Base-by-base conservation (phyloP, 202 grass and related monocot genomes). In the Panicum hallii region DNA sequence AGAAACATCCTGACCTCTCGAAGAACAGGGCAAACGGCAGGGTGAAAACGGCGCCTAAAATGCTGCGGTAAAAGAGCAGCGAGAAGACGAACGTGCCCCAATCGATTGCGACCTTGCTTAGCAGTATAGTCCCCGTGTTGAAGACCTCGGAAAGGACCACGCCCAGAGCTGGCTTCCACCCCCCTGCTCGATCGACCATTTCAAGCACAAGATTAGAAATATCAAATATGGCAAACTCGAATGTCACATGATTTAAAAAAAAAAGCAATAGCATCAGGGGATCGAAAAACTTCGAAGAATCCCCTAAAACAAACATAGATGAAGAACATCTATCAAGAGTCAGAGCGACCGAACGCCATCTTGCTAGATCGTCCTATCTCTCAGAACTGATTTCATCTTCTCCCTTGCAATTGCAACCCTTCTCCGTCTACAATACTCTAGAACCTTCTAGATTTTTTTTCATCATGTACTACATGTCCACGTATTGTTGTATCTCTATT, bases 61-160 rank as follows among this genome's bases (percentile, higher is more conserved):
- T 64, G 62, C 62, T 64, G 30, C 62, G 62, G 62, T 66, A 66
- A 16, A 66, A 66, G 63, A 66, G 32, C 34, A 38, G 7, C 17
- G 63, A 66, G 63, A 66, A 66, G 63, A 66, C 32, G n/a, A 66
- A 66, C 15, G 10, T 66, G 63, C 63, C 63, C 14, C 15, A 12
- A 5, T 40, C 63, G 6, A 66, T 10, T 9, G 63, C 63, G 40
- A 66, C 63, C n/a, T 66, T 66, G 63, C 13, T 22, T 40, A 66
- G 30, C 32, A 66, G 63, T 38, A 66, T 40, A 38, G 63, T 66
- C 63, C 63, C 63, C 17, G 63, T 66, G 32, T 9, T 66, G 32
- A 66, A 66, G 63, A 66, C 11, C 34, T 66, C 63, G 1, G n/a
- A 23, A 38, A 66, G 32, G 32, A 66, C 4, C 32, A 66, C 15